Evolutionary conservation across 83 land plant species (phyloP).

Genomic region (Larix sibirica): DNA sequence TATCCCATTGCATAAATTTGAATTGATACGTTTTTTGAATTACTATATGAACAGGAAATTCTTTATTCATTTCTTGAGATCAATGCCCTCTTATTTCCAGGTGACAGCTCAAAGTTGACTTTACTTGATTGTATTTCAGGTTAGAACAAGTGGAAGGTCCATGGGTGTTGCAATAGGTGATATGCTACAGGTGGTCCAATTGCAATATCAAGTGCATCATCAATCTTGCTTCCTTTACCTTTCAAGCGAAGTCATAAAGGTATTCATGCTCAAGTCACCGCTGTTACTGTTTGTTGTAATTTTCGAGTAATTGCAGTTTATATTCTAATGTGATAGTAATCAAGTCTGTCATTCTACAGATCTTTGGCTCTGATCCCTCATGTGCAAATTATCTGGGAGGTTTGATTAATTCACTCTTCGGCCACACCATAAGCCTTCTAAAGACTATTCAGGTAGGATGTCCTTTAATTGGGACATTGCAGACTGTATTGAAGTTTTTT

Average conservation of each 20-base stretch:
- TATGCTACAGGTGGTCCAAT: constrained; percentile 85
- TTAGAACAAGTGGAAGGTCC: constrained; percentile 76
- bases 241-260: constrained; percentile 99
- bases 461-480: background rate
- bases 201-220: constrained; percentile 74
- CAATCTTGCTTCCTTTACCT: constrained; percentile 96
- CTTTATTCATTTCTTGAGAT: background rate
- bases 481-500: background rate
- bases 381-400: constrained; percentile 77
- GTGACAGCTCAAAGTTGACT: background rate
- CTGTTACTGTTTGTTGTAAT: constrained; percentile 1
- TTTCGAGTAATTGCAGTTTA: background rate
- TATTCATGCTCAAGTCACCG: constrained; percentile 12
- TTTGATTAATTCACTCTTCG: constrained; percentile 74
- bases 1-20: too few species aligned
- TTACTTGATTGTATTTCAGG: constrained; percentile 33
- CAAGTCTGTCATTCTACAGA: constrained; percentile 27
- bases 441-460: constrained; percentile 71
- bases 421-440: constrained; percentile 70
- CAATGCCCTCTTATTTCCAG: background rate
- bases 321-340: background rate
- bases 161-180: constrained; percentile 84
- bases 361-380: constrained; percentile 87
- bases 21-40: background rate
- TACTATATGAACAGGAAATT: background rate